These are phyloP conservation scores for Psidium guajava DNA, from an alignment of 345 rosid genomes.

Conservation along the genomic window DNA sequence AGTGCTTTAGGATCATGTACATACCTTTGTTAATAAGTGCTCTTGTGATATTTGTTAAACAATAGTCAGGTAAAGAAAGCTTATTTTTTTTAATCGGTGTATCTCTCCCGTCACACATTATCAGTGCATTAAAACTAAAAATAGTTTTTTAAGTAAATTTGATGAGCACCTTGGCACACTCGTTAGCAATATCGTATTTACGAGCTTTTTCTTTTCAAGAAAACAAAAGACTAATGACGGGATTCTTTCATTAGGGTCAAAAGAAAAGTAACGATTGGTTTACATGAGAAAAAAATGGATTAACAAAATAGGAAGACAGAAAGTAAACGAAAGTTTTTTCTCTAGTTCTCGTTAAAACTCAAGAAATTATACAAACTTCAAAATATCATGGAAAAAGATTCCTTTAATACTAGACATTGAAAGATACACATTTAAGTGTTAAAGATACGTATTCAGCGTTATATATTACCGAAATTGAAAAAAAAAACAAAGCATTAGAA, in stretches of 20 bases:
- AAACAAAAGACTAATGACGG: background rate
- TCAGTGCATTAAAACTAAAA: background rate
- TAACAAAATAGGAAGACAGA: fast-evolving
- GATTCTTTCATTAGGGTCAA: background rate
- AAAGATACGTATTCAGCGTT: background rate
- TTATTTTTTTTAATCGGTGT: background rate
- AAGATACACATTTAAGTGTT: background rate
- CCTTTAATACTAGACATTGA: background rate
- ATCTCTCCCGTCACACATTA: background rate
- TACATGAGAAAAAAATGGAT: background rate
- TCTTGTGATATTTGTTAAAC: background rate
- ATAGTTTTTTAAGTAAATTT: background rate
- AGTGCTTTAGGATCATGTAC: no score
- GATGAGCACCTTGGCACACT: fast-evolving
- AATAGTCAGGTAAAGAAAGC: background rate
- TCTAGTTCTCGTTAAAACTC: background rate
- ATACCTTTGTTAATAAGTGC: no score
- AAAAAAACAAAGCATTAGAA: background rate
- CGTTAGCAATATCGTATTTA: background rate
- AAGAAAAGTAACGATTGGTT: background rate
- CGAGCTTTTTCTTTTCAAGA: background rate
- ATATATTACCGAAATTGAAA: background rate
- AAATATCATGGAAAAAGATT: background rate
- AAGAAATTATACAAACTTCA: background rate
- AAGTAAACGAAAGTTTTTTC: background rate